These are phyloP conservation scores for Aspergillus haitiensis DNA, from an alignment of 495 filamentous ascomycete species.

Conservation along the genomic window DNA sequence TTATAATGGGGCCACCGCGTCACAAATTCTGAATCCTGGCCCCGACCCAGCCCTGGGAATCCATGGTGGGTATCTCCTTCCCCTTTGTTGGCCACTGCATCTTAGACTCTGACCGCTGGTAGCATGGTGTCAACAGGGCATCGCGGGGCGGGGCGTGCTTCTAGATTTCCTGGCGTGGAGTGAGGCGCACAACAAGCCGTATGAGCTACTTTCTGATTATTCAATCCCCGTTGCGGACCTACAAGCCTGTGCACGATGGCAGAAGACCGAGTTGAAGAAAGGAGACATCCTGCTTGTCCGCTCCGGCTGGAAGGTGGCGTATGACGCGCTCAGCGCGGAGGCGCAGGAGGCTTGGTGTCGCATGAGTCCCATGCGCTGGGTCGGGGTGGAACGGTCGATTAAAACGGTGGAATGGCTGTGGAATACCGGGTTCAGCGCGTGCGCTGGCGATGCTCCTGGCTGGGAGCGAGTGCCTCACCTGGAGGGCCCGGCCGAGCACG, in stretches of 20 bases:
- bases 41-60: slow-evolving; percentile 22
- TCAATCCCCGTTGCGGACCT: slow-evolving; percentile 38
- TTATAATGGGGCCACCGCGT: slow-evolving; percentile 56
- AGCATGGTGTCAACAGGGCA: slow-evolving; percentile 29
- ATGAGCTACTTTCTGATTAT: slow-evolving; percentile 30
- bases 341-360: slow-evolving; percentile 17
- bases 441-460: no score
- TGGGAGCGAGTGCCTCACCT: slow-evolving; percentile 21
- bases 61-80: slow-evolving; percentile 29
- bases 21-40: slow-evolving; percentile 48
- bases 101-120: not conserved
- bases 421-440: no score
- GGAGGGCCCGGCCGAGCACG: slow-evolving; percentile 37
- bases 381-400: not conserved
- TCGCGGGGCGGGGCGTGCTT: slow-evolving; percentile 50
- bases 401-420: no score
- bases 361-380: no score
- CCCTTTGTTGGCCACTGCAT: not conserved
- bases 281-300: slow-evolving; percentile 52
- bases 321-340: slow-evolving; percentile 26
- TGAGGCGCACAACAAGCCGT: slow-evolving; percentile 8
- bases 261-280: slow-evolving; percentile 32
- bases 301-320: slow-evolving; percentile 36
- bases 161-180: slow-evolving; percentile 51
- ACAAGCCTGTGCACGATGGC: slow-evolving; percentile 25